Base-by-base conservation (phyloP, 352 stramenopile genomes). In the Blastocystis sp. region DNA sequence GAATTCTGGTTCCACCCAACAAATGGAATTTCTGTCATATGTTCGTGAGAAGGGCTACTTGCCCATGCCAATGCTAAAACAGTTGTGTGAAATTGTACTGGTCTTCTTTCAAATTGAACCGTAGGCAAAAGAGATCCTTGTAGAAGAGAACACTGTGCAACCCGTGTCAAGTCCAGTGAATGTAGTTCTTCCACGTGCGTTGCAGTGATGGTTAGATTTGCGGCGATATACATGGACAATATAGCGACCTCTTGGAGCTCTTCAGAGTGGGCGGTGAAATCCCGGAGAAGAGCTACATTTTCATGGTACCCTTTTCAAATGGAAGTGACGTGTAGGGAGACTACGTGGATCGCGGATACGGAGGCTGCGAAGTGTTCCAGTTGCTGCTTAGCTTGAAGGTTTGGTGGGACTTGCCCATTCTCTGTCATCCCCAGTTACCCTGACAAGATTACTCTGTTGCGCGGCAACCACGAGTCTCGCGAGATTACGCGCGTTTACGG, bases 401-500 rank as follows among this genome's bases (percentile, higher is more conserved):
- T 61, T 88, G 78, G 78, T 88, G 28, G 1, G 24, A 0, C 10
- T 78, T 14, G 17, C 10, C 48, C 95, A 74, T 90, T 95, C 66
- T 95, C 91, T 65, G 91, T 96, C 60, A 94, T 95, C 90, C 92
- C 91, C 65, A 91, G 92, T 65, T 95, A 95, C 89, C 93, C 93
- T 52, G 93, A 96, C 89, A 91, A 92, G 78, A 95, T 96, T 89
- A 95, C 93, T 68, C 89, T 97, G 89, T 90, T 96, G 87, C 93
- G 92, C 60, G 94, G 94, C 84, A 96, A 96, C 91, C 94, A 96
- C 90, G 94, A 96, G 89, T 93, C 90, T 64, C 91, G 92, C 87
- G 92, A 95, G 90, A 95, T 95, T 90, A 95, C 93, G 54, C 92
- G 94, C 70, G 92, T 95, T 45, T 96, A 95, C 89, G 94, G 94